Percentiles rank a stretch among this genome's conserved stretches.
Conservation (phyloP, 257 asterid species). For the Oldenlandia corymbosa region DNA sequence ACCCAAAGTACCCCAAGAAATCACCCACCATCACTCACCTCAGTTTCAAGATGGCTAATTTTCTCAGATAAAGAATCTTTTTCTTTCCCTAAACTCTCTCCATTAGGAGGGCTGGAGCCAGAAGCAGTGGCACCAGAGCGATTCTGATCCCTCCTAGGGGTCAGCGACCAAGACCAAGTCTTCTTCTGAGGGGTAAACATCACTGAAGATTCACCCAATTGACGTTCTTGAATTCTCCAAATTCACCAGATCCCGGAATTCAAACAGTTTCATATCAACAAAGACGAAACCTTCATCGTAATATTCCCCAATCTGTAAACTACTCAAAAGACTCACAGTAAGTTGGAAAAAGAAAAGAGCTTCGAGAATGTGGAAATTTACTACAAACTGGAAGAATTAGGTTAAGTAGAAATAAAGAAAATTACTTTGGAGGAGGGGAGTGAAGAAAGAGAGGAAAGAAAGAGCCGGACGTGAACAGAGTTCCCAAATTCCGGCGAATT, state of each 20-base stretch:
- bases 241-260: slow-evolving; percentile 41
- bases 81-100: slow-evolving; percentile 42
- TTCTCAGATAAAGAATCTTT: slow-evolving; percentile 48
- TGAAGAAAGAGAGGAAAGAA: slow-evolving; percentile 23
- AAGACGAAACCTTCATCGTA: background rate
- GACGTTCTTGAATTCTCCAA: slow-evolving; percentile 1
- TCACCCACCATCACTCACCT: slow-evolving; percentile 39
- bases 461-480: slow-evolving; percentile 70
- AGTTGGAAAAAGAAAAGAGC: background rate
- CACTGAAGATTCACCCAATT: slow-evolving; percentile 11
- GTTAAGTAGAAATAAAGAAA: slow-evolving; percentile 12
- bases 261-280: slow-evolving; percentile 23
- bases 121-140: slow-evolving; percentile 43
- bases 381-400: background rate
- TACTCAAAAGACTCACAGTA: no score
- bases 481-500: slow-evolving; percentile 63
- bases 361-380: no score
- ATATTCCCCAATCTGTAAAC: background rate
- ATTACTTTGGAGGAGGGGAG: background rate
- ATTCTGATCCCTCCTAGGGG: slow-evolving; percentile 57
- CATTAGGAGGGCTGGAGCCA: slow-evolving; percentile 39
- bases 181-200: slow-evolving; percentile 77
- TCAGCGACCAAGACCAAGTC: slow-evolving; percentile 51
- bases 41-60: slow-evolving; percentile 59
- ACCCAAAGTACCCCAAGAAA: background rate